Conservation (phyloP, 768 basidiomycete genomes). For the Hypsizygus marmoreus region DNA sequence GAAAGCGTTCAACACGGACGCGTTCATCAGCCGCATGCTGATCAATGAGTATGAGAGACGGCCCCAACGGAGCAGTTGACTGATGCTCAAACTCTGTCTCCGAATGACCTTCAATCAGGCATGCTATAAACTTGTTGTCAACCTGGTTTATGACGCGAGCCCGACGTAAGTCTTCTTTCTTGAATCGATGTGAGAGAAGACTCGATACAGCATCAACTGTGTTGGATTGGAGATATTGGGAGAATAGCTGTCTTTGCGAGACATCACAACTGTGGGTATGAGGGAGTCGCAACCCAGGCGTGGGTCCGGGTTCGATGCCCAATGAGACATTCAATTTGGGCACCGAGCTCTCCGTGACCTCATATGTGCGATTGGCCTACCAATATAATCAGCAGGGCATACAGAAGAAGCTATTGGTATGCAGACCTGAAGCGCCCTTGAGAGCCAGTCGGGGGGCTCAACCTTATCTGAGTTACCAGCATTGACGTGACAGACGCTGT, state of each 20-base stretch:
- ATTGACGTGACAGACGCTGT: constrained; percentile 15
- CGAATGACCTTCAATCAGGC: constrained; percentile 44
- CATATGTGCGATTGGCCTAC: constrained; percentile 62
- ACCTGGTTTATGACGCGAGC: constrained; percentile 80
- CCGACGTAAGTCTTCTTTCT: constrained; percentile 51
- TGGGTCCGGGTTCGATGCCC: constrained; percentile 2
- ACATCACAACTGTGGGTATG: not conserved
- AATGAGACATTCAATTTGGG: constrained; percentile 31
- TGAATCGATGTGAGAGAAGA: constrained; percentile 40
- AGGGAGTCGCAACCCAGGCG: not conserved
- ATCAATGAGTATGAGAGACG: constrained; percentile 77
- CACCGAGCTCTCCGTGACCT: constrained; percentile 48
- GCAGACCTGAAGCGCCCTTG: constrained; percentile 58
- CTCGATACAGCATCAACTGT: constrained; percentile 5
- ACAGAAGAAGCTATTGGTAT: constrained; percentile 10
- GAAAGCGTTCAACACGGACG: constrained; percentile 82
- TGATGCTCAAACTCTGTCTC: constrained; percentile 16
- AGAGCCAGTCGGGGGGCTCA: constrained; percentile 63
- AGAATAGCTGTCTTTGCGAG: not conserved
- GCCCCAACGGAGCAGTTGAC: constrained; percentile 14
- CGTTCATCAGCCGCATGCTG: constrained; percentile 99
- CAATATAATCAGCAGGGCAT: not conserved
- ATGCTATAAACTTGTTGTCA: constrained; percentile 89
- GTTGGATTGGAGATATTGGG: constrained; percentile 5
- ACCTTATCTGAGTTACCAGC: not conserved